Evolutionary conservation across 805 yeast genomes (phyloP), one percentile per base, ranked within the genome.

Genomic region (Grigorovia yakushimaensis): DNA sequence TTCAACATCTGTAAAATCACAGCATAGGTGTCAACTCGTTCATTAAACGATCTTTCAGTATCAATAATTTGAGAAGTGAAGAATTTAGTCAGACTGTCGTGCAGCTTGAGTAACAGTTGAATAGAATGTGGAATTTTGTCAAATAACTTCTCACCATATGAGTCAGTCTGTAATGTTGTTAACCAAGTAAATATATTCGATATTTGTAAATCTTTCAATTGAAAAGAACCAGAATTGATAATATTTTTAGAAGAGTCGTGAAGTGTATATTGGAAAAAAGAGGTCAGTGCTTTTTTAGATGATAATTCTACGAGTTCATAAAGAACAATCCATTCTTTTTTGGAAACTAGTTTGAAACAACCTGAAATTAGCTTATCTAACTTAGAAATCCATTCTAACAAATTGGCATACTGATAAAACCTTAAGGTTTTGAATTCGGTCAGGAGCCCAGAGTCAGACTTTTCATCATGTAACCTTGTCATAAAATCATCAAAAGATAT

Each of bases 311-410:
- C 65, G 1, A 81, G 66, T 57, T 87, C 91, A 60, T 78, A 84
- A 3, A 82, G 76, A 47, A 75, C 74, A 45, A 87, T 70, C 96
- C 97, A 91, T 55, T 89, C 95, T 50, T 76, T 77, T 11, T 79
- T 63, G 11, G 78, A 73, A 2, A 56, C 55, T 21, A 61, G 46
- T 15, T 51, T 69, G 59, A 82, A 80, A 30, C 82, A 70, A 3
- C 76, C 73, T 2, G 75, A 69, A 23, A 85, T 73, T 6, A 86
- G 68, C 17, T 71, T 68, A 64, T 89, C 91, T 49, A 89, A 63
- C 42, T 74, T 73, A 47, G 74, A 75, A 20, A 87, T 70, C 65
- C 86, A 83, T 43, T 70, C 67, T 49, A 82, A 81, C 49, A 88
- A 73, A 36, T 70, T 76, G 27, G 68, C 65, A 38, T 58, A 58